These are phyloP conservation scores for Irpex rosettiformis DNA, from an alignment of 1,284 basidiomycete species.

Conservation along the genomic window DNA sequence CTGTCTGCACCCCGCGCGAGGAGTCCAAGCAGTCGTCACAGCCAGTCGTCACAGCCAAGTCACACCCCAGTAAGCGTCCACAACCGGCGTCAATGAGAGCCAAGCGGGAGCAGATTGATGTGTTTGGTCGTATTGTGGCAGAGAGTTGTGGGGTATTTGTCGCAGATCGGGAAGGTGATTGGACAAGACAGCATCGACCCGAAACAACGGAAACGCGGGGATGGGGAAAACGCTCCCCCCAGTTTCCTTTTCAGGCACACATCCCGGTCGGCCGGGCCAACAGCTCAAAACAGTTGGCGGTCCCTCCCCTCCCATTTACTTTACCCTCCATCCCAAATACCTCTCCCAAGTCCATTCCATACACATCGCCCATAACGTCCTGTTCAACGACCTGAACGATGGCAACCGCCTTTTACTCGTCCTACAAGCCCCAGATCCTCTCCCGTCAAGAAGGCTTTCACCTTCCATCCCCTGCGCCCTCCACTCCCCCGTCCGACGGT, in stretches of 20 bases:
- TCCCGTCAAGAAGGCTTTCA: conserved; percentile 63
- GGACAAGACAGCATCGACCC: conserved; percentile 4
- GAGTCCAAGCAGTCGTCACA: too few relatives aligned
- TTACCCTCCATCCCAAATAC: not conserved
- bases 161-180: conserved; percentile 4
- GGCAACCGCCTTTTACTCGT: conserved; percentile 27
- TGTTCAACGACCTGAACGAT: not conserved
- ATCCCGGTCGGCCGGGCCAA: conserved; percentile 10
- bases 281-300: conserved; percentile 5
- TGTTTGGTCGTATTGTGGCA: conserved; percentile 14
- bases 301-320: conserved; percentile 5
- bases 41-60: too few relatives aligned
- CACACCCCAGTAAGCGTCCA: not conserved
- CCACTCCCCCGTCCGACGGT: conserved; percentile 23
- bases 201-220: conserved; percentile 18
- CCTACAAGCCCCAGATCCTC: conserved; percentile 39
- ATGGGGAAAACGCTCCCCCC: conserved; percentile 2
- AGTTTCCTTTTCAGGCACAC: conserved; percentile 3
- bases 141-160: conserved; percentile 16
- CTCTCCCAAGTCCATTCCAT: not conserved
- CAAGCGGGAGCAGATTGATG: not conserved
- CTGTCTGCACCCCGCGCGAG: not conserved
- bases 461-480: conserved; percentile 43
- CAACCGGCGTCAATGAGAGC: not conserved
- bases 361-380: conserved; percentile 1